Base-by-base conservation (phyloP, 2,329 filamentous ascomycete genomes). In the Hymenoscyphus infarciens region DNA sequence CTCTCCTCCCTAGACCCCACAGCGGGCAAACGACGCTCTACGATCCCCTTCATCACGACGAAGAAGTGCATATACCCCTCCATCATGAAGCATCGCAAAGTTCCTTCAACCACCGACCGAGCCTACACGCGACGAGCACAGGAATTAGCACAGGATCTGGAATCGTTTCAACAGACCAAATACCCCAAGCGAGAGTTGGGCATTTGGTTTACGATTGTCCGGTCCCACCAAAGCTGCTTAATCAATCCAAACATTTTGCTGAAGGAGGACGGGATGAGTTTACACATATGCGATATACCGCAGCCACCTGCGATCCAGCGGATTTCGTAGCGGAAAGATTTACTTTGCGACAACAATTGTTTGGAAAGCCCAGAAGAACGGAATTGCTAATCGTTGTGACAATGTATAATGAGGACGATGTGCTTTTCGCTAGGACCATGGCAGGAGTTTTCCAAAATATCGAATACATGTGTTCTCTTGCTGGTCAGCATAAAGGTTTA, bases 371-470 rank as follows among this genome's bases (percentile, higher is more conserved):
- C 3, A 79, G 87, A 65, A 83, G 88, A 66, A 90, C 87, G 0
- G 87, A 90, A 75, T 77, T 90, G 11, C 89, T 90, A 75, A 89
- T 90, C 66, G 87, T 86, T 13, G 81, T 90, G 59, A 90, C 87
- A 39, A 90, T 90, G 87, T 89, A 89, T 77, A 89, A 89, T 66
- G 87, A 89, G 72, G 86, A 89, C 71, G 86, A 89, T 63, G 86
- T 88, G 69, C 77, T 89, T 61, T 87, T 89, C 67, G 86, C 86
- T 38, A 81, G 87, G 8, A 89, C 87, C 1, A 81, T 89, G 83
- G 84, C 80, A 38, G 87, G 87, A 71, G 85, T 89, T 2, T 87
- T 89, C 75, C 88, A 89, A 73, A 89, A 89, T 71, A 88, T 89
- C 62, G 85, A 88, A 71, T 83, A 86, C 76, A 88, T 89, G 86